A percentile compares a stretch with the other conserved stretches of the same genome.
These are phyloP conservation scores for Colletotrichum viniferum DNA, from an alignment of 2,329 filamentous ascomycete species.

Conservation along the genomic window DNA sequence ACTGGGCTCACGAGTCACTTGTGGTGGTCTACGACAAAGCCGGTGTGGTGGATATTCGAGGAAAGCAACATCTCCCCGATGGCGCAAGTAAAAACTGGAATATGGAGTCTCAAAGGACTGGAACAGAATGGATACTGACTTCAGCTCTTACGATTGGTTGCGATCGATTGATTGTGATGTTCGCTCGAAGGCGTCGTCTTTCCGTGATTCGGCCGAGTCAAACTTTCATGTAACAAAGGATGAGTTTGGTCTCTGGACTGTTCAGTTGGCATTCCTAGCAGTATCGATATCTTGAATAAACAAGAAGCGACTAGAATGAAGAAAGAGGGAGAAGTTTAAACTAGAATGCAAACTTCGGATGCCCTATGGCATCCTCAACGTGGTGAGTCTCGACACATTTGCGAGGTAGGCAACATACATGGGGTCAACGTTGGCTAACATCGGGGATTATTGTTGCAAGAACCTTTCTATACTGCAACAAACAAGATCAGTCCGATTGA, in stretches of 20 bases:
- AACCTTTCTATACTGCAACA: too few species aligned
- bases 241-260: background rate
- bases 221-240: background rate
- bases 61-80: background rate
- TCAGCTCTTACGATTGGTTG: background rate
- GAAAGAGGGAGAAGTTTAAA: background rate
- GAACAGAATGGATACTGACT: too few species aligned
- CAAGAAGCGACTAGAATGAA: background rate
- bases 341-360: background rate
- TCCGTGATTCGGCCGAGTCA: background rate
- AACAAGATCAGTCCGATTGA: too few species aligned
- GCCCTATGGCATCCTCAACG: background rate
- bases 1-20: too few species aligned
- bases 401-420: too few species aligned
- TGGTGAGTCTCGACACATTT: accelerated
- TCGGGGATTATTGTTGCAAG: too few species aligned
- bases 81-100: background rate
- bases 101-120: background rate
- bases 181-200: background rate
- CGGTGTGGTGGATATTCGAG: accelerated
- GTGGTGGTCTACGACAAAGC: too few species aligned
- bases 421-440: too few species aligned
- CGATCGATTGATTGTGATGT: background rate
- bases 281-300: background rate
- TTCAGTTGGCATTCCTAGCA: accelerated